Conservation (phyloP, 2,329 filamentous ascomycete genomes). For the Talaromyces albobiverticillius region DNA sequence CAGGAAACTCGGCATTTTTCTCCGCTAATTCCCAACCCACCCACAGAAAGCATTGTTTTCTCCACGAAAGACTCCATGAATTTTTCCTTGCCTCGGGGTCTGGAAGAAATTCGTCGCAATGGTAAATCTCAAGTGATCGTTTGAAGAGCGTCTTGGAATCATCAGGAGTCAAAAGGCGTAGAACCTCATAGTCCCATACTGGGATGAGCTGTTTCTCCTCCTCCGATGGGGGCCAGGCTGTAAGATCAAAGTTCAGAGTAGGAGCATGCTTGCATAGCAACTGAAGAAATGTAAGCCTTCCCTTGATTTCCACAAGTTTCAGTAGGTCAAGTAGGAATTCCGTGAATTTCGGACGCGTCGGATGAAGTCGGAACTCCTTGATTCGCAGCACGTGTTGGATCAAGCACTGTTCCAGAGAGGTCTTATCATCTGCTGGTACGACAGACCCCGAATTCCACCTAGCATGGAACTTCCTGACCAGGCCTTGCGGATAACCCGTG, state of each 20-base stretch:
- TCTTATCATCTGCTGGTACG: neutral
- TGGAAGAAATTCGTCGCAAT: conserved; percentile 2
- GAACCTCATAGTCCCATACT: neutral
- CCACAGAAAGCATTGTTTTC: conserved; percentile 1
- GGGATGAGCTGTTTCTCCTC: neutral
- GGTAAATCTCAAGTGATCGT: neutral
- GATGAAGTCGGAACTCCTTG: neutral
- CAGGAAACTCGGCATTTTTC: conserved; percentile 74
- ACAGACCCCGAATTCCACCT: neutral
- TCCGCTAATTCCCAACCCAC: conserved; percentile 54
- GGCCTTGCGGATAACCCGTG: too few relatives aligned
- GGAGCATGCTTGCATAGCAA: conserved; percentile 1
- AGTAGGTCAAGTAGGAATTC: neutral
- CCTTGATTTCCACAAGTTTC: neutral
- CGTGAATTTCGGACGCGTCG: neutral
- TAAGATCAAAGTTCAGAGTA: conserved; percentile 1
- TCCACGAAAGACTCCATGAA: neutral
- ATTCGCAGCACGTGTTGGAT: neutral
- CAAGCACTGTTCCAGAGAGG: neutral
- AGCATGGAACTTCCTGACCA: neutral
- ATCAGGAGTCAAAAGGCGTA: neutral
- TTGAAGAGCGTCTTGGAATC: neutral
- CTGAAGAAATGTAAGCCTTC: neutral
- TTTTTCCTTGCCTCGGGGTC: neutral
- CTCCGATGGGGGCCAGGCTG: neutral